Evolutionary conservation across 2,329 filamentous ascomycete genomes (phyloP).

Genomic region (Alternaria incomplexa): DNA sequence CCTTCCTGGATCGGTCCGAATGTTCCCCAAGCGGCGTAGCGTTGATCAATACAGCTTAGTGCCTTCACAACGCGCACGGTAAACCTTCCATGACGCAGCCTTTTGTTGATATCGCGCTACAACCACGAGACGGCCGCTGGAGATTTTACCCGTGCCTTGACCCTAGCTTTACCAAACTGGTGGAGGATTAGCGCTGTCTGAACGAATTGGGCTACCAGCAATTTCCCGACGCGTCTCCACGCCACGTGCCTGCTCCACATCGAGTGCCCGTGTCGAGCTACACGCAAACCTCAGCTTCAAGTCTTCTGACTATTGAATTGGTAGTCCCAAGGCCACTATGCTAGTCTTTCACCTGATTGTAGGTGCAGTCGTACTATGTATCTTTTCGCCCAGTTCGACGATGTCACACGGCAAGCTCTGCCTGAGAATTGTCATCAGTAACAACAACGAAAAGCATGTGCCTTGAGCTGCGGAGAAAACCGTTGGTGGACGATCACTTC

Average conservation of each 20-base stretch:
- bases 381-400: not conserved
- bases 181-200: not conserved
- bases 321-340: not conserved
- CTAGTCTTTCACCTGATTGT: not conserved
- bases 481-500: not conserved
- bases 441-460: not conserved
- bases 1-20: not conserved
- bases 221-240: not conserved
- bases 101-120: not conserved
- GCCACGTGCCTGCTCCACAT: not conserved
- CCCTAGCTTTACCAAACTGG: not conserved
- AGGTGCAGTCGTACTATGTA: not conserved
- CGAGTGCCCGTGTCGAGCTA: not conserved
- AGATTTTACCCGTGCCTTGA: not conserved
- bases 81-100: constrained; percentile 26
- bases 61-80: not conserved
- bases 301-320: not conserved
- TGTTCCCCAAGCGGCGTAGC: not conserved
- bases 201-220: not conserved
- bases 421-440: not conserved
- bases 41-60: not conserved
- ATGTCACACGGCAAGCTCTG: accelerated
- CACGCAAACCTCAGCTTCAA: not conserved
- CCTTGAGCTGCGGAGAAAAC: not conserved
- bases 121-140: not conserved